Base-by-base conservation (phyloP, 768 basidiomycete genomes). In the Lyophyllum atratum region DNA sequence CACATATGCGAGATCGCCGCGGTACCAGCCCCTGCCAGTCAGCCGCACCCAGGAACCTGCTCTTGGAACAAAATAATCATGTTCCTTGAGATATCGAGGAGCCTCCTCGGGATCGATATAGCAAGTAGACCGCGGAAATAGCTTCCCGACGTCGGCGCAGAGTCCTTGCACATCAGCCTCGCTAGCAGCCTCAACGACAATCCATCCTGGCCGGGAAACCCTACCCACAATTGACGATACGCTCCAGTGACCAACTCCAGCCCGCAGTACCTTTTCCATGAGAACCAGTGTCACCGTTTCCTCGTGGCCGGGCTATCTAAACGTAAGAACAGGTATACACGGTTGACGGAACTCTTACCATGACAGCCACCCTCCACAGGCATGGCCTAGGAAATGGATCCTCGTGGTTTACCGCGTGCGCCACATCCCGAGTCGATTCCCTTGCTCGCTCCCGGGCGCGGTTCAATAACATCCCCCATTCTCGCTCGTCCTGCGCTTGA, bases 191-290 rank as follows among this genome's bases (percentile, higher is more conserved):
- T 56, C 55, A 10, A 56, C 28, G 12, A 50, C 40, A 29, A 56
- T 56, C 29, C 55, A 56, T 17, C 55, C 55, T 21, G 55, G 55
- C 10, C 39, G 28, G 10, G 49, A 50, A 25, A 37, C 55, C 17
- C 43, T 21, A 1, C 55, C 55, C n/a, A 50, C 22, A 12, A 56
- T 45, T 7, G 55, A 50, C 21, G 21, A 14, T 6, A 55, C 31
- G 10, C 14, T 14, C 40, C 48, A 56, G 28, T 3, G 11, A 3
- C 14, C 4, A 4, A 24, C 26, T 12, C 22, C 22, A 28, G 21
- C 29, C 19, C 54, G 39, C 4, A 50, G 19, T 34, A 45, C 45
- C 29, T 56, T 56, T 19, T 56, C 40, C 49, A 51, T 43, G 3
- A 56, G 29, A 24, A 51, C 17, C 15, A 56, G 33, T 14, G 55